Percentiles rank a stretch among this genome's conserved stretches.
phyloP scores from a whole-genome alignment of 31 red algal species.

The Bonnemaisonia californica region DNA sequence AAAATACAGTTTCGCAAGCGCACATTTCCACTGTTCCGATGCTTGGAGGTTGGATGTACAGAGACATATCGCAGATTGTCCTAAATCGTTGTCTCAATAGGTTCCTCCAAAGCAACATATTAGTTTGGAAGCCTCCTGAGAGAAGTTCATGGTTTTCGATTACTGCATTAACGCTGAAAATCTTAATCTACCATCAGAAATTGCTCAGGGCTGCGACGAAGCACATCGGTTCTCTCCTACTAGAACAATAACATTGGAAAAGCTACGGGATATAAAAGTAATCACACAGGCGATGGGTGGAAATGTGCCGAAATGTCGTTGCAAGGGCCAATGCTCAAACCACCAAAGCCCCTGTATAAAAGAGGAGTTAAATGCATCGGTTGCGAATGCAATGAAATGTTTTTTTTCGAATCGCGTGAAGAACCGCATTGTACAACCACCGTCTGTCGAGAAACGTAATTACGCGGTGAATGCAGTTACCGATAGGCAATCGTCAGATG shows the following conservation, averaged over 20 bases:
- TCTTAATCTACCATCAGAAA: not conserved
- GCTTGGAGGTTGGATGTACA: constrained; percentile 6
- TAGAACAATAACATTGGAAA: not conserved
- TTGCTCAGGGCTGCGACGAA: constrained; percentile 3
- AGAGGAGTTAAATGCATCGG: constrained; percentile 17
- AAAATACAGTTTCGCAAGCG: not conserved
- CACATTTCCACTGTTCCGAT: not conserved
- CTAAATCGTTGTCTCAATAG: no score
- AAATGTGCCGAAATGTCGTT: constrained; percentile 14
- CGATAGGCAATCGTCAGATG: no score
- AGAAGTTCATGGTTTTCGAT: constrained; percentile 1
- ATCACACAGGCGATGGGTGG: constrained; percentile 8
- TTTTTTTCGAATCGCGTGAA: no score
- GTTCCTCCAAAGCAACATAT: no score
- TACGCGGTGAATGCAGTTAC: no score
- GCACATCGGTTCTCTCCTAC: not conserved
- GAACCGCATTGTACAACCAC: no score
- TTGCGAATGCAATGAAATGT: constrained; percentile 25
- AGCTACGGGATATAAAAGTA: not conserved
- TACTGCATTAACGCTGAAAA: constrained; percentile 19
- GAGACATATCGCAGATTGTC: no score
- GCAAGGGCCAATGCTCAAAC: constrained; percentile 24
- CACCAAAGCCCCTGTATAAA: constrained; percentile 7
- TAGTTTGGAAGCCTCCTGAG: no score
- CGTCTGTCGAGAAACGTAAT: no score